Evolutionary conservation across 2,329 filamentous ascomycete species (phyloP).

Genomic region (Fusarium albosuccineum): DNA sequence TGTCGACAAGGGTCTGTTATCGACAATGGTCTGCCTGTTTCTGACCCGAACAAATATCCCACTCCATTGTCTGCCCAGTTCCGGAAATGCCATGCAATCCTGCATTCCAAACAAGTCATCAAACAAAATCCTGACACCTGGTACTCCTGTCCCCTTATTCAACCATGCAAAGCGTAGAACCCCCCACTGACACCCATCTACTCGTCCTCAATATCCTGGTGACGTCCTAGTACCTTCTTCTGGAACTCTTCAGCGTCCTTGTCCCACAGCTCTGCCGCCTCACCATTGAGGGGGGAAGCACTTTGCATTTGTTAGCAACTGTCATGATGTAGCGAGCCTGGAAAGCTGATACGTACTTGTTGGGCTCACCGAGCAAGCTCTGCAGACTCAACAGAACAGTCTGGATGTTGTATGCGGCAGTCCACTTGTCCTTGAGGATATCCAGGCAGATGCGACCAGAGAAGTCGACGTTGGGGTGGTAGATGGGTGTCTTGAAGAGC

Average conservation of each 20-base stretch:
- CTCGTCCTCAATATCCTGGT: slow-evolving; percentile 75
- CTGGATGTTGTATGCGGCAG: slow-evolving; percentile 95
- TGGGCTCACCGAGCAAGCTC: slow-evolving; percentile 94
- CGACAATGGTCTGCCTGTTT: slow-evolving; percentile 46
- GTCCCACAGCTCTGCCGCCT: slow-evolving; percentile 97
- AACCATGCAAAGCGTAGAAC: slow-evolving; percentile 41
- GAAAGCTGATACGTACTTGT: slow-evolving; percentile 79
- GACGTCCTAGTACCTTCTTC: slow-evolving; percentile 74
- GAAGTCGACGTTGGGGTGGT: slow-evolving; percentile 99
- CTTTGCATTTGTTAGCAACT: slow-evolving; percentile 60
- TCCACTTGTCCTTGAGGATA: slow-evolving; percentile 99
- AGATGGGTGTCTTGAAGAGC: slow-evolving; percentile 98
- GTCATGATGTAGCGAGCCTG: not conserved
- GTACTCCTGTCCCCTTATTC: slow-evolving; percentile 59
- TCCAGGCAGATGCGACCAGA: slow-evolving; percentile 96
- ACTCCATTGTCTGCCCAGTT: slow-evolving; percentile 32
- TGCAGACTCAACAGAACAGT: slow-evolving; percentile 94
- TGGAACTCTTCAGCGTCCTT: slow-evolving; percentile 89
- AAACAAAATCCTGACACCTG: slow-evolving; percentile 49
- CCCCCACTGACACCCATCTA: slow-evolving; percentile 47
- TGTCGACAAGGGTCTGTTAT: slow-evolving; percentile 45
- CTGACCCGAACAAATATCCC: slow-evolving; percentile 40
- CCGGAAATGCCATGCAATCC: slow-evolving; percentile 50
- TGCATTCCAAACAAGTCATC: slow-evolving; percentile 50
- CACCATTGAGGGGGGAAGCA: slow-evolving; percentile 92